A percentile compares a stretch with the other conserved stretches of the same genome.
Evolutionary conservation across 1,284 basidiomycete species (phyloP).

Genomic region (Taiwanofungus camphoratus): DNA sequence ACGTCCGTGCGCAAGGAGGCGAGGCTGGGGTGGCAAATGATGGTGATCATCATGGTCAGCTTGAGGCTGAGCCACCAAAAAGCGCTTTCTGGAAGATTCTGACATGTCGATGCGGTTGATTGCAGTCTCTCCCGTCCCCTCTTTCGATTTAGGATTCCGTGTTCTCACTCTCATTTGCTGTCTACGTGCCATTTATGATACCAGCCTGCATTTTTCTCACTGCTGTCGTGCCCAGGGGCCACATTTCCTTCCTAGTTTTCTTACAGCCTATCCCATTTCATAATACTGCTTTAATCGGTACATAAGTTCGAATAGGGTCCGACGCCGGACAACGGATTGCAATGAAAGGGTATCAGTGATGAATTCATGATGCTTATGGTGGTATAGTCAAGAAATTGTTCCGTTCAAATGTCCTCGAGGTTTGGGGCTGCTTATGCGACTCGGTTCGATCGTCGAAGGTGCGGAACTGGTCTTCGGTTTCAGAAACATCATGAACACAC

Average conservation of each 20-base stretch:
- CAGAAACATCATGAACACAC: too few species aligned
- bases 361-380: too few species aligned
- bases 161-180: conserved; percentile 11
- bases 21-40: conserved; percentile 60
- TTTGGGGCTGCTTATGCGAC: too few species aligned
- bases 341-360: too few species aligned
- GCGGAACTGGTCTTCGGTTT: too few species aligned
- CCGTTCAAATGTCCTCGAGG: too few species aligned
- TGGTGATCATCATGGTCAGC: conserved; percentile 53
- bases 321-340: too few species aligned
- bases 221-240: conserved; percentile 11
- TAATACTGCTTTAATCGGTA: conserved; percentile 8
- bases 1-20: conserved; percentile 61
- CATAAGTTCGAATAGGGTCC: conserved; percentile 2
- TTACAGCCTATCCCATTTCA: background rate
- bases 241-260: conserved; percentile 3
- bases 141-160: conserved; percentile 9
- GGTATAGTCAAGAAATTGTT: too few species aligned
- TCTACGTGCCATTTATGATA: conserved; percentile 9
- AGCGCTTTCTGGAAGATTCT: conserved; percentile 58
- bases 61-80: conserved; percentile 50
- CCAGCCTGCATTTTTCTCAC: conserved; percentile 15
- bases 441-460: too few species aligned
- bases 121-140: conserved; percentile 15
- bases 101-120: conserved; percentile 69